phyloP scores from a whole-genome alignment of 805 yeast genomes.

The Kodamaea laetipori region DNA sequence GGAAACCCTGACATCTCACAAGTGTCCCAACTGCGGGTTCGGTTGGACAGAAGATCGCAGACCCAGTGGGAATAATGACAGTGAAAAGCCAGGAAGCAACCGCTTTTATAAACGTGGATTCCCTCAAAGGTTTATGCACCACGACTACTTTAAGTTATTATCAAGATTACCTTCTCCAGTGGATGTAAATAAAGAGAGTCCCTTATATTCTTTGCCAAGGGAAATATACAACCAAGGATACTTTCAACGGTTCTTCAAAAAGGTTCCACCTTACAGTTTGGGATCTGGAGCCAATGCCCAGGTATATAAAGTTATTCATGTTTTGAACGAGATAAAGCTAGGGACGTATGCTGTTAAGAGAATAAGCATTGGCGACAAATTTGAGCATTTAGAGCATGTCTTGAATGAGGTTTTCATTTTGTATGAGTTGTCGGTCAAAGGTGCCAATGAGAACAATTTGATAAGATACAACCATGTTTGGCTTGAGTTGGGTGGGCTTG shows the following conservation, averaged over 20 bases:
- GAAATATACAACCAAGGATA: slow-evolving; percentile 81
- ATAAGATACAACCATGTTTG: slow-evolving; percentile 90
- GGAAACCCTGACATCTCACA: slow-evolving; percentile 1
- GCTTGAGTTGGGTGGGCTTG: slow-evolving; percentile 69
- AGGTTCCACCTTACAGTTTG: slow-evolving; percentile 50
- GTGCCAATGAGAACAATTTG: slow-evolving; percentile 55
- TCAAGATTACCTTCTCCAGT: slow-evolving; percentile 21
- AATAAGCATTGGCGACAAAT: slow-evolving; percentile 79
- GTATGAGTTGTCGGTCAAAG: slow-evolving; percentile 49
- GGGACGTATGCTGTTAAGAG: slow-evolving; percentile 86
- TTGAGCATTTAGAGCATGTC: slow-evolving; percentile 66
- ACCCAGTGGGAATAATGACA: not conserved
- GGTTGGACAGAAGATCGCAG: slow-evolving; percentile 22
- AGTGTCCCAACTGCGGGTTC: slow-evolving; percentile 37
- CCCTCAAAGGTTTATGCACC: slow-evolving; percentile 32
- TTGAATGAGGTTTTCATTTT: slow-evolving; percentile 77
- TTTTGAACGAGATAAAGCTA: slow-evolving; percentile 65
- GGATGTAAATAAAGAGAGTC: not conserved
- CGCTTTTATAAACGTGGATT: not conserved
- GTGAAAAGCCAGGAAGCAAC: not conserved
- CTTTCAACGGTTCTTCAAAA: slow-evolving; percentile 68
- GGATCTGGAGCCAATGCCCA: slow-evolving; percentile 88
- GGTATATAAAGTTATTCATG: slow-evolving; percentile 82
- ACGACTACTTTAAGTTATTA: slow-evolving; percentile 39
- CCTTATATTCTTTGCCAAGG: slow-evolving; percentile 40